A percentile compares a stretch with the other conserved stretches of the same genome.
Conservation (phyloP, 805 yeast species). For the Danielozyma ontarioensis region DNA sequence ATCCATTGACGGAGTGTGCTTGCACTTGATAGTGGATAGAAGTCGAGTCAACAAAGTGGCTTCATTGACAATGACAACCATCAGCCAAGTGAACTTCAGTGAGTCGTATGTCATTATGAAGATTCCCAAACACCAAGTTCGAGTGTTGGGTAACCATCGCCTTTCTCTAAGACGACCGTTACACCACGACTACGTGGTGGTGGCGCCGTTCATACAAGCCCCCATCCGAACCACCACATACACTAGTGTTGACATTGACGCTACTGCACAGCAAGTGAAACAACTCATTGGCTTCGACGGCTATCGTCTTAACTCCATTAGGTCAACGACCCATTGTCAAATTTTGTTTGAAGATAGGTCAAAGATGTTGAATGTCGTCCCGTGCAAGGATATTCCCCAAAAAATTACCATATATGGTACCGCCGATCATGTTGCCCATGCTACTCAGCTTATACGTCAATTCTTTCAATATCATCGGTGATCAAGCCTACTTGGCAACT, state of each 20-base stretch:
- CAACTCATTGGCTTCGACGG: conserved; percentile 23
- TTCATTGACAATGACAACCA: too few relatives aligned
- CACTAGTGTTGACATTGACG: background rate
- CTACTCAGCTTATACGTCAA: background rate
- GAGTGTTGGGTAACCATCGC: background rate
- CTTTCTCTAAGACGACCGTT: background rate
- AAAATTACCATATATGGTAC: conserved; percentile 12
- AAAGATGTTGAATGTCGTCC: background rate
- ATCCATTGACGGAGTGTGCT: too few relatives aligned
- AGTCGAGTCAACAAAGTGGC: too few relatives aligned
- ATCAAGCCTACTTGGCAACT: too few relatives aligned
- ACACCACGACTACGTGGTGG: background rate
- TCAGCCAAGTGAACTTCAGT: too few relatives aligned
- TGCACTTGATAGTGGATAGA: too few relatives aligned
- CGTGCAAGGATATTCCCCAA: conserved; percentile 13
- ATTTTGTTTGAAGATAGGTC: conserved; percentile 2
- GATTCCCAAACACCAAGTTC: background rate
- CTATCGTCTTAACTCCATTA: conserved; percentile 13
- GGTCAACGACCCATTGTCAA: conserved; percentile 16
- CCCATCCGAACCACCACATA: background rate
- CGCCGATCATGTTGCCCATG: background rate
- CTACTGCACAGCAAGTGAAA: conserved; percentile 11
- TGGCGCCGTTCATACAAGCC: background rate
- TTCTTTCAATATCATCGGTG: too few relatives aligned
- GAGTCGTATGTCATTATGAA: background rate